Evolutionary conservation across 2,329 filamentous ascomycete species (phyloP), one percentile per base, ranked within the genome.

Genomic region (Thielaviopsis euricoi): DNA sequence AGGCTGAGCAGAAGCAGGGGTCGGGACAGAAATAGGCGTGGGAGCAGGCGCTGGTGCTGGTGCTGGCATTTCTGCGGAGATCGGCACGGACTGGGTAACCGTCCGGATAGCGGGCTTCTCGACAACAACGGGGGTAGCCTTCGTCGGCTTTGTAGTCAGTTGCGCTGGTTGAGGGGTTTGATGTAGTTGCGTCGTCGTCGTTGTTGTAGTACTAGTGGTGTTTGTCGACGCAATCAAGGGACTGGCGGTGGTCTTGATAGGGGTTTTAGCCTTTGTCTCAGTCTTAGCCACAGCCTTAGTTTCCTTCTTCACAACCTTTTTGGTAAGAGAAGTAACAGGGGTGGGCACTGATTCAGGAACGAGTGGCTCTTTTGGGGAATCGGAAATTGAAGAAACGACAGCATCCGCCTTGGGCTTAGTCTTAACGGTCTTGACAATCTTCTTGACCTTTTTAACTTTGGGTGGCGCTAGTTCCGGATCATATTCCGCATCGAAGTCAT

Each of bases 391-490:
- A 33, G 29, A 33, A 33, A 33, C 9, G 29, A 10, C 12, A 33
- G 58, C 53, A 57, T 60, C 25, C 57, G 61, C 33, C 61, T 61
- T 48, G 62, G 58, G 54, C 62, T 64, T 48, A 61, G 62, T 56
- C 62, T 61, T 54, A 10, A 33, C 29, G 58, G 61, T 15, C 56
- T 59, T 59, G 46, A 54, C 26, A 6, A 53, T 29, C 46, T 60
- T 60, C 51, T 60, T 60, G n/a, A 53, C 43, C 50, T 60, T 60
- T 26, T 60, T 60, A 26, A 60, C 43, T 23, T 57, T 60, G 26
- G 53, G 61, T 43, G 61, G 63, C 57, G 62, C 58, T 1, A 61
- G 62, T 57, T 62, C 65, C 51, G 60, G 64, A 29, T 62, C 65
- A 22, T 25, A 25, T 6, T 60, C 54, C 19, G 50, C 50, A 29